Evolutionary conservation across 345 rosid genomes (phyloP).

Genomic region (Ricinus communis): DNA sequence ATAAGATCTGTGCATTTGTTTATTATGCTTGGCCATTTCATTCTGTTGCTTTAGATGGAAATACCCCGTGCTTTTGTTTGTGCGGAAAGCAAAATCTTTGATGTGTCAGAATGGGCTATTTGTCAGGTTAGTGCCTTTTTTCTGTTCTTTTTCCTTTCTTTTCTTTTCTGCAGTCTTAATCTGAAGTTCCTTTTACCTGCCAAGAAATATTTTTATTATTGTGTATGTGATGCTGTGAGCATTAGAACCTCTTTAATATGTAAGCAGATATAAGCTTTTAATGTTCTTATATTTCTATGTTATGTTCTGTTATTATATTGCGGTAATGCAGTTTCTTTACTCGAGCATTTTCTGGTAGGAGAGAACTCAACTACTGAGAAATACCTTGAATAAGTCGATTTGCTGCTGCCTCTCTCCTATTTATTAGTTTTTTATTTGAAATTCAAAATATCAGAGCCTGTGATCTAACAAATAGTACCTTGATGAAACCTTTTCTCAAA

Average conservation of each 20-base stretch:
- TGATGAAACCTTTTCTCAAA: no score
- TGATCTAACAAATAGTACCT: no score
- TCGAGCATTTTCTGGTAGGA: no score
- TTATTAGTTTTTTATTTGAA: no score
- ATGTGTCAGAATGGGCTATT: constrained; percentile 98
- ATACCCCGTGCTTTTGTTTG: constrained; percentile 98
- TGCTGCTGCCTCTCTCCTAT: no score
- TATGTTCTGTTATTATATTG: no score
- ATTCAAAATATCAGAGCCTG: no score
- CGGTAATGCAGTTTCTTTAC: no score
- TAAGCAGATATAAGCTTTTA: not conserved
- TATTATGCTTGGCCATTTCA: constrained; percentile 16
- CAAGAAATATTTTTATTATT: not conserved
- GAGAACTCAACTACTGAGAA: no score
- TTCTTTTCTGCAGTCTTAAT: not conserved
- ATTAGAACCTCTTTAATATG: not conserved
- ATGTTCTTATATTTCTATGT: no score
- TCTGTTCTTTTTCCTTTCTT: no score
- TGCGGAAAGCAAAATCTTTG: constrained; percentile 98
- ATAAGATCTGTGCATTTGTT: constrained; percentile 8
- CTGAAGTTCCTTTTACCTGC: not conserved
- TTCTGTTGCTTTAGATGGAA: constrained; percentile 60
- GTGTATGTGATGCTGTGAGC: not conserved
- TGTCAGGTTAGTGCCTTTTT: constrained; percentile 70
- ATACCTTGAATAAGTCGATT: no score